These are phyloP conservation scores for Aspergillus kassunensis DNA, from an alignment of 495 filamentous ascomycete genomes.

Conservation along the genomic window DNA sequence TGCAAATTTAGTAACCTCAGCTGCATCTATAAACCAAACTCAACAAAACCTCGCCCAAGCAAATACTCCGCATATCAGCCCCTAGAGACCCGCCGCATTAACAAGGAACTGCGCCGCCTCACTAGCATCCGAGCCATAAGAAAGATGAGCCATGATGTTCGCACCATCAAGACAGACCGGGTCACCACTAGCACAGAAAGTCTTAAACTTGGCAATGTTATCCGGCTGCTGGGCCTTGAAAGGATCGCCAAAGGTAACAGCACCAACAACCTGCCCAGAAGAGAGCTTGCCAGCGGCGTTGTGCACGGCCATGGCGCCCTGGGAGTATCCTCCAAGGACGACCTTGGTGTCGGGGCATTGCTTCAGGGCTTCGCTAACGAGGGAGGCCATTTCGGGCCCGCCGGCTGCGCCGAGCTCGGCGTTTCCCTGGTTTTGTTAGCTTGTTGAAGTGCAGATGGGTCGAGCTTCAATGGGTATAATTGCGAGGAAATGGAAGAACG, in stretches of 20 bases:
- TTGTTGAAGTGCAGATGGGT: no score
- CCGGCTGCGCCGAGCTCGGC: slow-evolving; percentile 40
- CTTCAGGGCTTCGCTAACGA: slow-evolving; percentile 42
- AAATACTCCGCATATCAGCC: no score
- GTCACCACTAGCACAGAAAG: slow-evolving; percentile 50
- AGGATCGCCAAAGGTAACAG: slow-evolving; percentile 60
- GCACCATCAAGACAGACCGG: slow-evolving; percentile 50
- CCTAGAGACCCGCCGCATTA: slow-evolving; percentile 25
- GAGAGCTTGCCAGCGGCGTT: slow-evolving; percentile 39
- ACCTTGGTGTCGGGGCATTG: slow-evolving; percentile 58
- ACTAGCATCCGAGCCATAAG: slow-evolving; percentile 44
- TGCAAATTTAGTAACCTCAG: no score
- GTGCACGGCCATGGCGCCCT: slow-evolving; percentile 52
- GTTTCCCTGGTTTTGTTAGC: slow-evolving; percentile 40
- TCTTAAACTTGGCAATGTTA: slow-evolving; percentile 46
- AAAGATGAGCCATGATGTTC: slow-evolving; percentile 51
- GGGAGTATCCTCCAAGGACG: slow-evolving; percentile 58
- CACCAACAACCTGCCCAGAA: slow-evolving; percentile 24
- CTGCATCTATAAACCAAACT: no score
- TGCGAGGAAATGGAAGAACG: neutral
- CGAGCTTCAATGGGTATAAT: neutral
- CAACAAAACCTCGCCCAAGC: neutral
- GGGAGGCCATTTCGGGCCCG: slow-evolving; percentile 42
- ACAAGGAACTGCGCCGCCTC: slow-evolving; percentile 47
- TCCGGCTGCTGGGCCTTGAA: slow-evolving; percentile 42